phyloP scores from a whole-genome alignment of 768 basidiomycete species.

The Mycena latifolia region DNA sequence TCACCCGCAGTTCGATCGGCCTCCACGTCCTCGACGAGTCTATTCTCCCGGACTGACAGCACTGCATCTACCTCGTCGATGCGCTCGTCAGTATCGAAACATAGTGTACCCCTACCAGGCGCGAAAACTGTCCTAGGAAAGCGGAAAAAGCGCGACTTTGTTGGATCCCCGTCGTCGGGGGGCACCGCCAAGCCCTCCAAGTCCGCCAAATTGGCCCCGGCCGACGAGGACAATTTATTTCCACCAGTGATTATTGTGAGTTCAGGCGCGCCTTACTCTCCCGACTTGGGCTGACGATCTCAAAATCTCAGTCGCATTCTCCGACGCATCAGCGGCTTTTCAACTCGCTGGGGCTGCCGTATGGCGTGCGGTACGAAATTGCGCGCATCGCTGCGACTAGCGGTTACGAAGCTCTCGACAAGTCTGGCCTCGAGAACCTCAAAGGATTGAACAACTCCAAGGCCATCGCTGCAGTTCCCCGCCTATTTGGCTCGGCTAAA shows the following conservation, averaged over 20 bases:
- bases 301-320: constrained; percentile 25
- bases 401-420: constrained; percentile 45
- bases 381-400: constrained; percentile 55
- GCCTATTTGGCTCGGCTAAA: constrained; percentile 28
- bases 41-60: constrained; percentile 21
- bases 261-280: not conserved
- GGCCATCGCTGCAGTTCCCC: constrained; percentile 43
- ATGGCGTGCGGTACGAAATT: constrained; percentile 68
- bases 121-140: constrained; percentile 45
- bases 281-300: not conserved
- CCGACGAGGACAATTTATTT: constrained; percentile 14
- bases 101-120: constrained; percentile 53
- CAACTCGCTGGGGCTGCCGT: constrained; percentile 44
- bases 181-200: constrained; percentile 40
- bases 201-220: constrained; percentile 37
- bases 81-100: not conserved
- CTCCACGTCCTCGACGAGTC: constrained; percentile 9
- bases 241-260: constrained; percentile 31
- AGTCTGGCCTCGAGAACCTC: constrained; percentile 44
- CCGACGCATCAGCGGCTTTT: constrained; percentile 23
- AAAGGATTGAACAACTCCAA: constrained; percentile 47
- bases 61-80: constrained; percentile 24
- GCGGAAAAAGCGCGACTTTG: constrained; percentile 43
- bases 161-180: constrained; percentile 32
- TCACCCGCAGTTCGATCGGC: no score